A percentile compares a stretch with the other conserved stretches of the same genome.
Evolutionary conservation across 129 eudicot genomes (phyloP).

Genomic region (Cynara cardunculus): DNA sequence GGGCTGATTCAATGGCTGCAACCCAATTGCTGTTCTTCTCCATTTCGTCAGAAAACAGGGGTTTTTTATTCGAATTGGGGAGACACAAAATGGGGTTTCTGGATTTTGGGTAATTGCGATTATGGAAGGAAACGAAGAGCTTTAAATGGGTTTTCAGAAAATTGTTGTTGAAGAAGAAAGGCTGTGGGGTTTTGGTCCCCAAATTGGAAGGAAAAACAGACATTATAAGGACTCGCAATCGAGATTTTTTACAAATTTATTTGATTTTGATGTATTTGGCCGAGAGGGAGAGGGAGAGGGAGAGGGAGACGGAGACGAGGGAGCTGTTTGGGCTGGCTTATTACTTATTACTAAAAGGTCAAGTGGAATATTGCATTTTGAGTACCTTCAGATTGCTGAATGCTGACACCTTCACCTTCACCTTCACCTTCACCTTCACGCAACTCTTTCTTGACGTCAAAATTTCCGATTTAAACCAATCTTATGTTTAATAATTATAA

Average conservation of each 20-base stretch:
- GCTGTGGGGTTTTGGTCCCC: constrained; percentile 29
- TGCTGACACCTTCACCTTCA: too few species aligned
- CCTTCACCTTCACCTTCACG: too few species aligned
- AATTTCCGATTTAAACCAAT: too few species aligned
- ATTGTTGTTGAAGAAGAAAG: constrained; percentile 20
- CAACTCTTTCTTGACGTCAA: neutral
- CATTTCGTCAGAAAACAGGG: constrained; percentile 33
- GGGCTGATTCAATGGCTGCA: constrained; percentile 5
- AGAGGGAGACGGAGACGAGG: constrained; percentile 14
- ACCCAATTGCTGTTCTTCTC: constrained; percentile 26
- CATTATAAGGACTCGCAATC: constrained; percentile 38
- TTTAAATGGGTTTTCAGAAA: constrained; percentile 12
- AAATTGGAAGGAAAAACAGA: constrained; percentile 28
- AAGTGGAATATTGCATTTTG: constrained; percentile 13
- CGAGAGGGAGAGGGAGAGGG: constrained; percentile 19
- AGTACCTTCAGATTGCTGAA: constrained; percentile 19
- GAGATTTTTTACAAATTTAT: neutral
- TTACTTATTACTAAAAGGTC: constrained; percentile 2
- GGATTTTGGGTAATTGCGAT: constrained; percentile 25
- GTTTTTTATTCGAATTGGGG: constrained; percentile 26
- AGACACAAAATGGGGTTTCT: constrained; percentile 26
- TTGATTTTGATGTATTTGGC: constrained; percentile 36
- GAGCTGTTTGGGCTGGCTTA: neutral
- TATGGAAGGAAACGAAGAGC: constrained; percentile 10
- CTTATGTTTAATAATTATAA: too few species aligned